Percentiles rank a stretch among this genome's conserved stretches.
Conservation (phyloP, 2,329 filamentous ascomycete genomes). For the Diaporthe helianthi region DNA sequence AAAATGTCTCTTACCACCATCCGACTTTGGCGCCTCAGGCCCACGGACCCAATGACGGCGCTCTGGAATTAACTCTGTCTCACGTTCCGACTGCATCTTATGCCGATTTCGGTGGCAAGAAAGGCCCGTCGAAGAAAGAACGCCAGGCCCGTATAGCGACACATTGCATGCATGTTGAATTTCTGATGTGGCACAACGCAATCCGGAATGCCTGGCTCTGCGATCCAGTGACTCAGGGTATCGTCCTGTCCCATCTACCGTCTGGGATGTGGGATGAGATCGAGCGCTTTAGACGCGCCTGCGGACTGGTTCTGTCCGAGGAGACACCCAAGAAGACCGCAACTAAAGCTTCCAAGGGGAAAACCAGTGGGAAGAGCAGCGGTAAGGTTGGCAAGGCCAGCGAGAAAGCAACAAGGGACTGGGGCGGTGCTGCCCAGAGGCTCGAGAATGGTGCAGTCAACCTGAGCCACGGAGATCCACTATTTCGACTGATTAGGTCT, state of each 20-base stretch:
- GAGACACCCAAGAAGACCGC: conserved; percentile 46
- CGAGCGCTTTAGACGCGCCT: conserved; percentile 74
- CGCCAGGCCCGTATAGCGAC: conserved; percentile 78
- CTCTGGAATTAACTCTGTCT: conserved; percentile 76
- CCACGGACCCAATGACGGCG: conserved; percentile 62
- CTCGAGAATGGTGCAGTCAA: conserved; percentile 76
- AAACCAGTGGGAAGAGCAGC: conserved; percentile 49
- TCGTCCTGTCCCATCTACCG: conserved; percentile 76
- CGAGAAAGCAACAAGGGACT: conserved; percentile 63
- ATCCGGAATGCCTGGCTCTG: conserved; percentile 85
- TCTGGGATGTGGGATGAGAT: conserved; percentile 74
- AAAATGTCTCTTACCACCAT: conserved; percentile 54
- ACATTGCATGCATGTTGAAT: conserved; percentile 89
- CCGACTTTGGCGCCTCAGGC: conserved; percentile 45
- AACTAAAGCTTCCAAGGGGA: conserved; percentile 35
- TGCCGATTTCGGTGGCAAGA: conserved; percentile 72
- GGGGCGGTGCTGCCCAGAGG: conserved; percentile 72
- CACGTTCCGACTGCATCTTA: conserved; percentile 54
- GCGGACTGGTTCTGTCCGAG: conserved; percentile 58
- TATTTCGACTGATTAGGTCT: conserved; percentile 76
- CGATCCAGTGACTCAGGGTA: conserved; percentile 76
- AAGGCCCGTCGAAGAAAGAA: conserved; percentile 85
- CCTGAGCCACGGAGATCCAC: conserved; percentile 82
- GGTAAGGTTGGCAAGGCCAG: conserved; percentile 46
- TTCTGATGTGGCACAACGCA: conserved; percentile 88